These are phyloP conservation scores for Termitomyces sp. DNA, from an alignment of 768 basidiomycete species.

Conservation along the genomic window DNA sequence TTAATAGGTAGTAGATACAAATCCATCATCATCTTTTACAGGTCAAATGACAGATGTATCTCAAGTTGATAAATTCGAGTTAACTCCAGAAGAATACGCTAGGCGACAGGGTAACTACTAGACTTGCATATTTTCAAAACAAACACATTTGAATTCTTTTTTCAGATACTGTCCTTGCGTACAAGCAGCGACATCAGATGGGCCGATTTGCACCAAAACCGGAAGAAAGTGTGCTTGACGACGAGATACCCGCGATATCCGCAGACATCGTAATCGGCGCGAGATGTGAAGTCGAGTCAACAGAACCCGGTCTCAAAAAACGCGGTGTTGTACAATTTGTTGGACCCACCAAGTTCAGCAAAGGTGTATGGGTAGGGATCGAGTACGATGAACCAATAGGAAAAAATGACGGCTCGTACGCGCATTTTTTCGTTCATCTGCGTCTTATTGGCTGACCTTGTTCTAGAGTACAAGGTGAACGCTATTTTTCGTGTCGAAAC, in stretches of 20 bases:
- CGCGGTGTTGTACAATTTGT: conserved; percentile 85
- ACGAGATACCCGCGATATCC: conserved; percentile 22
- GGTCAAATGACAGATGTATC: conserved; percentile 84
- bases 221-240: conserved; percentile 19
- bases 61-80: conserved; percentile 90
- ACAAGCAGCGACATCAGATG: conserved; percentile 81
- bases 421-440: conserved; percentile 16
- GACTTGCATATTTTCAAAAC: not conserved
- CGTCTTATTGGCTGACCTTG: not conserved
- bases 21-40: conserved; percentile 70
- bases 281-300: conserved; percentile 78
- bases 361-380: conserved; percentile 82
- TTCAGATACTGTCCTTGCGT: conserved; percentile 83
- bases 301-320: conserved; percentile 64
- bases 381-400: conserved; percentile 96
- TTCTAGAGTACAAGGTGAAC: conserved; percentile 71
- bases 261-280: conserved; percentile 61
- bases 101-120: conserved; percentile 60
- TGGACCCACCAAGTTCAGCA: conserved; percentile 73
- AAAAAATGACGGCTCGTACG: conserved; percentile 93
- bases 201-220: conserved; percentile 76
- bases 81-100: conserved; percentile 79
- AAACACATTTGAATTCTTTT: not conserved
- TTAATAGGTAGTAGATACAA: conserved; percentile 62
- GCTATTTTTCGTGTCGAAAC: conserved; percentile 78